Evolutionary conservation across 768 basidiomycete species (phyloP), one percentile per base, ranked within the genome.

Genomic region (Galerina marginata): DNA sequence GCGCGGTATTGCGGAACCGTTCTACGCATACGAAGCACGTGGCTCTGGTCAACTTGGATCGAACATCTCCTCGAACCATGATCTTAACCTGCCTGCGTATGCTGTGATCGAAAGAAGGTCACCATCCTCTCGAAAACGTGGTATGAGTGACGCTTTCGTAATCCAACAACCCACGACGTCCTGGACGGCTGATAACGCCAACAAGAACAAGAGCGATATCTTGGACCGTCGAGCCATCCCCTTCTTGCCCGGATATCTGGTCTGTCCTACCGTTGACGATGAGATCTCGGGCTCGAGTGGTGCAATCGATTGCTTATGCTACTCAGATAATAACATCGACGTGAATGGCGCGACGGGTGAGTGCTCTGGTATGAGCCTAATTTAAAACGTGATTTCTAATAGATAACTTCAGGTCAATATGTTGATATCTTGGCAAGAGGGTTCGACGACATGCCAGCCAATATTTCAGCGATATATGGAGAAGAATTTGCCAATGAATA

Each of bases 211-310:
- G 12, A 47, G 20, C 25, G 37, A 46, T n/a, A 47, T 37, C 9
- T 47, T 56, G 43, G 45, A 47, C 23, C 55, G 55, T 23, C 55
- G 55, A 56, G 44, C 55, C 14, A 48, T 56, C 46, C 55, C 55
- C 15, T 56, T 56, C 38, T 39, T 56, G 37, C 55, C 55, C 12
- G 55, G 55, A 23, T 56, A 37, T 48, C 33, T 56, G 36, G 45
- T 47, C 45, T 56, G 55, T 39, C 55, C 55, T 14, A 56, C 55
- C 38, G 55, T 56, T 23, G 55, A 47, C 20, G 23, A 47, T 33
- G 55, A 56, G 55, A 56, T 56, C 15, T 47, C 55, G 9, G 55
- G 55, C 7, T 39, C 55, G 20, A 56, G 55, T 45, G 55, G 55
- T 47, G 44, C 55, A 29, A 56, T 16, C 36, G 55, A 56, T 23